A percentile compares a stretch with the other conserved stretches of the same genome.
These are phyloP conservation scores for Micractinium conductrix DNA, from an alignment of 139 green algal genomes.

Conservation along the genomic window DNA sequence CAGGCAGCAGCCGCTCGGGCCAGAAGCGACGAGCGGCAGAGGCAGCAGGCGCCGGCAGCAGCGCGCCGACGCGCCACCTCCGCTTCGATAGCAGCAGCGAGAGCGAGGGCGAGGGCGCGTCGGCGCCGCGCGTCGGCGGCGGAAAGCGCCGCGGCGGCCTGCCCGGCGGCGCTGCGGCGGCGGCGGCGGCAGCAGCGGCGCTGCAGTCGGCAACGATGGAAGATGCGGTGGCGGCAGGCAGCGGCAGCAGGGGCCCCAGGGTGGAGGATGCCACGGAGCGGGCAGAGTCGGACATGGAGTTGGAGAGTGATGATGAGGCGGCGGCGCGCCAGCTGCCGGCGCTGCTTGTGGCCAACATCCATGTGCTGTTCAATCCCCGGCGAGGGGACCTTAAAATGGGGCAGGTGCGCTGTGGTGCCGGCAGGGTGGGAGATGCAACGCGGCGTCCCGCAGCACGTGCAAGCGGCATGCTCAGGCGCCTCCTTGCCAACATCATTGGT, in stretches of 20 bases:
- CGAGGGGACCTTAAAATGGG: conserved; percentile 84
- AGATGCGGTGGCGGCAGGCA: not conserved
- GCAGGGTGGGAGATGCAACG: not conserved
- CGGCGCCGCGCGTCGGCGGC: not conserved
- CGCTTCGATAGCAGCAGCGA: conserved; percentile 27
- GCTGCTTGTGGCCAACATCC: conserved; percentile 82
- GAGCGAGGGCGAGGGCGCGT: not conserved
- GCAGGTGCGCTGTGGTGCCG: conserved; percentile 46
- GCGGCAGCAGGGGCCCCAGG: not conserved
- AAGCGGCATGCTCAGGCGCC: too few relatives aligned
- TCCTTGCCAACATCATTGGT: not conserved
- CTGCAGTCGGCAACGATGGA: not conserved
- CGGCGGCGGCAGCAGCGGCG: not conserved
- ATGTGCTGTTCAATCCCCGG: conserved; percentile 91
- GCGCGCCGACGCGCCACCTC: not conserved
- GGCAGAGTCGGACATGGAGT: not conserved
- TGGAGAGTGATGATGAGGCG: too few relatives aligned
- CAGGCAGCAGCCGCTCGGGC: not conserved
- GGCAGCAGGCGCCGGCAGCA: too few relatives aligned
- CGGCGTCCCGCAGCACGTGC: too few relatives aligned
- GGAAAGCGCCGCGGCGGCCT: not conserved
- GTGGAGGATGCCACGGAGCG: conserved; percentile 9
- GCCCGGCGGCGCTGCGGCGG: not conserved
- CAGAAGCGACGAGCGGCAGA: conserved; percentile 1
- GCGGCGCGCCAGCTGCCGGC: conserved; percentile 4